Evolutionary conservation across 1,284 basidiomycete genomes (phyloP).

Genomic region (Cystobasidium slooffiae): DNA sequence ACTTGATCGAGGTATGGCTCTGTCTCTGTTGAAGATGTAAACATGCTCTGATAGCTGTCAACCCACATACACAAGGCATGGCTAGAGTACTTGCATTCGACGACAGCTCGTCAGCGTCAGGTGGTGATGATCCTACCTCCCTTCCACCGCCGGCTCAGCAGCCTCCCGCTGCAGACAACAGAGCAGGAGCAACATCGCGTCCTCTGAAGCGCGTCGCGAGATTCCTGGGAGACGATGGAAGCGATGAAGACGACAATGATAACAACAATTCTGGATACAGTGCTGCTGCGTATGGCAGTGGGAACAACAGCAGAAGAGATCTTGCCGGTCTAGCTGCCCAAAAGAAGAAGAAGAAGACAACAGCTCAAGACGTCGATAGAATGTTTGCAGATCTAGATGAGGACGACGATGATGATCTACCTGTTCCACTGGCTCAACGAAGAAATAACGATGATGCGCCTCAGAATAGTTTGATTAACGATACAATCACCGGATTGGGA

Average conservation of each 20-base stretch:
- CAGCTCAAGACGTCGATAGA: conserved; percentile 60
- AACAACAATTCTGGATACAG: conserved; percentile 11
- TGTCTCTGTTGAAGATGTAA: no score
- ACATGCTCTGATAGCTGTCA: no score
- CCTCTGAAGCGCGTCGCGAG: conserved; percentile 40
- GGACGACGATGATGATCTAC: conserved; percentile 57
- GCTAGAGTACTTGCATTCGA: conserved; percentile 22
- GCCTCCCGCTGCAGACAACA: neutral
- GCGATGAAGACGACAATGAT: conserved; percentile 45
- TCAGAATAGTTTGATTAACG: conserved; percentile 7
- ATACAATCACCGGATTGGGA: conserved; percentile 18
- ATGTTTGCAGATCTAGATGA: conserved; percentile 66
- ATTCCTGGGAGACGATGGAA: conserved; percentile 47
- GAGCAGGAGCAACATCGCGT: conserved; percentile 29
- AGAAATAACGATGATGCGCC: conserved; percentile 44
- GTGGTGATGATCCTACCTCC: neutral
- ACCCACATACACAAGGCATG: neutral
- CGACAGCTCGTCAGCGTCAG: neutral
- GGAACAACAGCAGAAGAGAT: neutral
- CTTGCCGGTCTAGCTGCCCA: neutral
- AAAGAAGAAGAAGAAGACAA: conserved; percentile 20
- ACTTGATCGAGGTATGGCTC: neutral
- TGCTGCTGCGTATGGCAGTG: conserved; percentile 15
- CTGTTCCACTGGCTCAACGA: conserved; percentile 15
- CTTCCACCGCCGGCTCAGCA: conserved; percentile 3